Percentiles rank a stretch among this genome's conserved stretches.
phyloP scores from a whole-genome alignment of 225 moss, liverwort and hornwort species.

The Physcomitrellopsis africana region DNA sequence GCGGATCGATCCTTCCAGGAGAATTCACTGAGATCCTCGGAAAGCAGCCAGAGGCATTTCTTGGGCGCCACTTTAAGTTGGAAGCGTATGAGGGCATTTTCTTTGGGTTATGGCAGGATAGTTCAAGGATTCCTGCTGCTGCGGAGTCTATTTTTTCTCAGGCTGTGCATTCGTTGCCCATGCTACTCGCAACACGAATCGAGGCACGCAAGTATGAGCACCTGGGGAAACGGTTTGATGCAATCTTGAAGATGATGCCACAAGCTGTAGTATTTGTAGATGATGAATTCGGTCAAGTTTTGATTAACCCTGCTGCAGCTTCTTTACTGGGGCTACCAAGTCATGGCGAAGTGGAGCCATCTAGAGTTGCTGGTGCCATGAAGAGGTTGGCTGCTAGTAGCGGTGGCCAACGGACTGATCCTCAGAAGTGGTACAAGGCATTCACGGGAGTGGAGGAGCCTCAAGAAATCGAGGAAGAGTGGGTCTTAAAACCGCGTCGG shows the following conservation, averaged over 20 bases:
- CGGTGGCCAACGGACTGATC: constrained; percentile 75
- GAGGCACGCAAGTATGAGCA: constrained; percentile 81
- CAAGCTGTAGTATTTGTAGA: constrained; percentile 96
- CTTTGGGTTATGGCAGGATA: constrained; percentile 73
- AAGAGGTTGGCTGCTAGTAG: constrained; percentile 72
- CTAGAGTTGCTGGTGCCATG: constrained; percentile 80
- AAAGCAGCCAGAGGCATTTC: constrained; percentile 62
- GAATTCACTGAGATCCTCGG: constrained; percentile 66
- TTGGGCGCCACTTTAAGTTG: constrained; percentile 64
- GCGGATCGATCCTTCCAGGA: constrained; percentile 53
- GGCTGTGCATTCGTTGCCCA: constrained; percentile 71
- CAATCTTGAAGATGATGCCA: constrained; percentile 88
- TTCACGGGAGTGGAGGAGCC: constrained; percentile 58
- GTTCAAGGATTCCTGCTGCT: constrained; percentile 43
- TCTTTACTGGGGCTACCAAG: constrained; percentile 64
- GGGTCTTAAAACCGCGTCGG: constrained; percentile 81
- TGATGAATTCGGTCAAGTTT: constrained; percentile 75
- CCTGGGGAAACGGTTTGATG: constrained; percentile 82
- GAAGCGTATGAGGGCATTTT: constrained; percentile 69
- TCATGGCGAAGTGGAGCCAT: constrained; percentile 91
- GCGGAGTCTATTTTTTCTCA: constrained; percentile 73
- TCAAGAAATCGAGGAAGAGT: constrained; percentile 84
- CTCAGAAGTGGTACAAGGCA: constrained; percentile 66
- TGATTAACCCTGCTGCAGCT: constrained; percentile 85
- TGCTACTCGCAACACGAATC: constrained; percentile 72